Evolutionary conservation across 2,329 filamentous ascomycete species (phyloP).

Genomic region (Ophiocordyceps sinensis): DNA sequence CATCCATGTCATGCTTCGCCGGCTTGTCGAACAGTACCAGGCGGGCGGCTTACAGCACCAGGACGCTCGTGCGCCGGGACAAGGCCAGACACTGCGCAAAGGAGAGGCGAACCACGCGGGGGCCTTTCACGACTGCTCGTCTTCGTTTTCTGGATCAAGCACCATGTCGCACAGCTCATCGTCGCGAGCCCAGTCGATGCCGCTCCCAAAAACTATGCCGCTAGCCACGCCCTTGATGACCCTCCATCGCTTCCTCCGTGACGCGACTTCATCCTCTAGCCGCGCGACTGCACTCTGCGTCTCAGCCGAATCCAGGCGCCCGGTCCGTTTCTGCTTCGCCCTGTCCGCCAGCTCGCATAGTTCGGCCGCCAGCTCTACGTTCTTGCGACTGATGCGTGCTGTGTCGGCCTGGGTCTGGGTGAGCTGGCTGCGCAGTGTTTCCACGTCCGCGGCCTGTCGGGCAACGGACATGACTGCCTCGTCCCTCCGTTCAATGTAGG

Average conservation of each 20-base stretch:
- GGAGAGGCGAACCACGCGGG: no score
- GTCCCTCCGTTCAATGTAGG: conserved; percentile 54
- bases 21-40: no score
- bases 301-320: conserved; percentile 37
- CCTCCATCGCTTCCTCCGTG: conserved; percentile 52
- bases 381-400: conserved; percentile 40
- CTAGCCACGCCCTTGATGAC: conserved; percentile 68
- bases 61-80: no score
- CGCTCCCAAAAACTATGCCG: conserved; percentile 66
- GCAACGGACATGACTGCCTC: conserved; percentile 48
- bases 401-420: conserved; percentile 43
- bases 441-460: conserved; percentile 38
- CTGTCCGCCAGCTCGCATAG: conserved; percentile 49
- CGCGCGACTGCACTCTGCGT: conserved; percentile 39
- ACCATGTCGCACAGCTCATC: conserved; percentile 54
- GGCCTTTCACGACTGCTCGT: conserved; percentile 7
- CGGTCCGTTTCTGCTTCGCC: conserved; percentile 34
- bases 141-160: conserved; percentile 45
- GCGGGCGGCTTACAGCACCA: no score
- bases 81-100: no score
- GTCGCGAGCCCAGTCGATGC: conserved; percentile 67
- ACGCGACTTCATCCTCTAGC: conserved; percentile 44
- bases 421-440: conserved; percentile 35
- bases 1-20: no score
- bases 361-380: conserved; percentile 45